phyloP scores from a whole-genome alignment of 2,329 filamentous ascomycete genomes.

The Diplodia scrobiculata region DNA sequence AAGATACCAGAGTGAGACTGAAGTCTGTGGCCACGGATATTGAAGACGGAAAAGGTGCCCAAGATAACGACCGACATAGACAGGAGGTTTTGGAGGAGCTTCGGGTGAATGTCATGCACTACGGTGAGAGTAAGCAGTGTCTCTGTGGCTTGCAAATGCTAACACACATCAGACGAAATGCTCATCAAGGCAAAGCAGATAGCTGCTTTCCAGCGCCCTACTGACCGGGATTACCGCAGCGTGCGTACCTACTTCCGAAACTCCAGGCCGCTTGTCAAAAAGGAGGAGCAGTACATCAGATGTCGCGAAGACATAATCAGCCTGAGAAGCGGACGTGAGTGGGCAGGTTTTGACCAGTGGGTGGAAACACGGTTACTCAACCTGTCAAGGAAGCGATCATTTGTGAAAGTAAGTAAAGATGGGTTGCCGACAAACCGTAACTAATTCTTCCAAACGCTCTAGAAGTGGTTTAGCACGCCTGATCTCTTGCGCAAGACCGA shows the following conservation, averaged over 20 bases:
- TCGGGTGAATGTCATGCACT: slow-evolving; percentile 30
- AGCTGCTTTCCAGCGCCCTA: slow-evolving; percentile 36
- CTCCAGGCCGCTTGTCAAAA: slow-evolving; percentile 33
- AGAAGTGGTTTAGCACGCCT: slow-evolving; percentile 34
- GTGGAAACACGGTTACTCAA: slow-evolving; percentile 32
- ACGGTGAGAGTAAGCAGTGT: slow-evolving; percentile 27
- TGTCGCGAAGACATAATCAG: slow-evolving; percentile 41
- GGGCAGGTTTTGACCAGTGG: slow-evolving; percentile 39
- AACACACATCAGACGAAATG: slow-evolving; percentile 32
- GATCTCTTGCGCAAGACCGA: slow-evolving; percentile 31
- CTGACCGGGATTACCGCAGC: slow-evolving; percentile 37
- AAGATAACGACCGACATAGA: slow-evolving; percentile 29
- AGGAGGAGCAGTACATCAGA: slow-evolving; percentile 36
- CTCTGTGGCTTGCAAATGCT: not conserved
- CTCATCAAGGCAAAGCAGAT: slow-evolving; percentile 39
- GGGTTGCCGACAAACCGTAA: not conserved
- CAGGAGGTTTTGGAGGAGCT: slow-evolving; percentile 34
- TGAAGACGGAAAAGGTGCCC: slow-evolving; percentile 6
- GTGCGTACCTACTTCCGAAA: slow-evolving; percentile 36
- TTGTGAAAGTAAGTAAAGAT: not conserved
- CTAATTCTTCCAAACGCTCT: slow-evolving; percentile 33
- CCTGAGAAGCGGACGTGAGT: slow-evolving; percentile 38
- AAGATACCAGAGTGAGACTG: not conserved
- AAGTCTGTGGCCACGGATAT: not conserved
- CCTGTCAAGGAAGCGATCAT: slow-evolving; percentile 28